Conservation (phyloP, 352 stramenopile species). For the Phytopythium montanum region DNA sequence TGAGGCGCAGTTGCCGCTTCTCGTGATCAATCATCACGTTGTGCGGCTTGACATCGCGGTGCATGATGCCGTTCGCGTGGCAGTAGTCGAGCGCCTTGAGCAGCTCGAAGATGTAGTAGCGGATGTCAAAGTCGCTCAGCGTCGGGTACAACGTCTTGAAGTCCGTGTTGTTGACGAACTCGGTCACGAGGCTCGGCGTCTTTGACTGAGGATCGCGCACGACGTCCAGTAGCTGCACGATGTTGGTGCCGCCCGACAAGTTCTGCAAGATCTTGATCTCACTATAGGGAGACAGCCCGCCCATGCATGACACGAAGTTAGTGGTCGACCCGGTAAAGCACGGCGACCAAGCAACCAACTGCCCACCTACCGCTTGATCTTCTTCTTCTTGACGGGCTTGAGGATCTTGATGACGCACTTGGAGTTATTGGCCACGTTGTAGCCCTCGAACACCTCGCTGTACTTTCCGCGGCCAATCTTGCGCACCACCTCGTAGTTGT, state of each 20-base stretch:
- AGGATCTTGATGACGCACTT: conserved; percentile 99
- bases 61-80: conserved; percentile 99
- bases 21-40: conserved; percentile 99
- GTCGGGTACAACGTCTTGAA: conserved; percentile 99
- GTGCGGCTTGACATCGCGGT: conserved; percentile 99
- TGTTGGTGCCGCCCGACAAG: conserved; percentile 97
- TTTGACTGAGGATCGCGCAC: conserved; percentile 98
- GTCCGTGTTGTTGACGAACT: conserved; percentile 99
- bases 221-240: conserved; percentile 99
- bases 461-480: conserved; percentile 99
- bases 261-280: conserved; percentile 99
- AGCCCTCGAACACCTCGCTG: conserved; percentile 98
- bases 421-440: conserved; percentile 95
- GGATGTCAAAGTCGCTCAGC: conserved; percentile 98
- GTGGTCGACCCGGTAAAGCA: neutral
- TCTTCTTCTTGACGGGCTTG: conserved; percentile 99
- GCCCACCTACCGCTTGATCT: conserved; percentile 93
- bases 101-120: conserved; percentile 99
- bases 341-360: neutral
- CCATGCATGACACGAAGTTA: neutral
- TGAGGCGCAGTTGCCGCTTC: conserved; percentile 96
- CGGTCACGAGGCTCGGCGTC: conserved; percentile 97
- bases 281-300: conserved; percentile 21
- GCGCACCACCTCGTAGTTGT: conserved; percentile 99
- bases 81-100: conserved; percentile 97